Evolutionary conservation across 352 stramenopile species (phyloP), one percentile per base, ranked within the genome.

Genomic region (Phytophthora citricola): DNA sequence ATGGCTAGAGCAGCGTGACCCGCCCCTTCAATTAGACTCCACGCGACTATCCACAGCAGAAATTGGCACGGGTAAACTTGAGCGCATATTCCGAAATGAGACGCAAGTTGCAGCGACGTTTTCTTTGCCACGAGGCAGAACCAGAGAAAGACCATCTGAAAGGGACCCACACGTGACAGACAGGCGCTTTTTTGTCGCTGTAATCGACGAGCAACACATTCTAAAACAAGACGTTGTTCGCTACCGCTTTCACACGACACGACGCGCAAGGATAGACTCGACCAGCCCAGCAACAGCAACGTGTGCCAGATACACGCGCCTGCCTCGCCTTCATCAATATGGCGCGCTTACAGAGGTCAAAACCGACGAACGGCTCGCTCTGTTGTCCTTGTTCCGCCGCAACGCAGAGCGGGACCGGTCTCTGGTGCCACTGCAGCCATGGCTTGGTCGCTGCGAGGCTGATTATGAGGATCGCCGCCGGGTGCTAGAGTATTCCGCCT

Each of bases 401-500:
- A 14, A 36, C 8, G 5, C 22, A 17, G 12, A 43, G 36, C 36
- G 11, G 12, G 14, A 43, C 36, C 27, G 20, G 17, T 29, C 38
- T 55, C 26, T 58, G 34, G 45, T 32, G 31, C 36, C 17, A 7
- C 36, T 20, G 36, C 36, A 43, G 15, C 15, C 31, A 11, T 11
- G 31, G 7, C 31, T 34, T 34, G 31, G 7, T 34, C 31, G 31
- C 31, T 11, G 6, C 36, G 36, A 5, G 14, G 56, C 43, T 67
- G 49, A 66, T 65, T 65, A 65, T 65, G 36, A 36, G 9, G 39
- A 36, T 15, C 11, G 22, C 36, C n/a, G 45, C 7, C 45, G 8
- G 47, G 54, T 50, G 48, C 27, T 27, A 48, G 54, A 60, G 63
- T 70, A 64, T 70, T 66, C 50, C 53, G 27, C 20, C 27, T 63